phyloP scores from a whole-genome alignment of 176 grass and related monocot genomes.

The Microstegium vimineum region DNA sequence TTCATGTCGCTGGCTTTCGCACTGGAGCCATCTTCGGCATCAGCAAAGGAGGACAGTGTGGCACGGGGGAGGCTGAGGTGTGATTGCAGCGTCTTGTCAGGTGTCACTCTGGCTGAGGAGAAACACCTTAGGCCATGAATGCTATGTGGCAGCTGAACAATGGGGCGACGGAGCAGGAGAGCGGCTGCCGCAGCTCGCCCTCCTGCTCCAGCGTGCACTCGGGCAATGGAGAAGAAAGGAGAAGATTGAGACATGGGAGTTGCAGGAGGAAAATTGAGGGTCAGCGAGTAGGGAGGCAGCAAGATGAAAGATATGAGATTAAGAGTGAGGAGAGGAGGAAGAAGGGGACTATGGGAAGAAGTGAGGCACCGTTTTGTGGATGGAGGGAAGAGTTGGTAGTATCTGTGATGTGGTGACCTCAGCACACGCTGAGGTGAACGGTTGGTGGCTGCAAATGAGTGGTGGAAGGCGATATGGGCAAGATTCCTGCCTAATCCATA shows the following conservation, averaged over 20 bases:
- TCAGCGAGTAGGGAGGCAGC: not conserved
- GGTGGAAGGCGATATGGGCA: constrained; percentile 36
- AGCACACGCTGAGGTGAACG: constrained; percentile 32
- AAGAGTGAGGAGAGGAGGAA: constrained; percentile 40
- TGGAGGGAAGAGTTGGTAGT: constrained; percentile 22
- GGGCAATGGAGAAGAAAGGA: constrained; percentile 55
- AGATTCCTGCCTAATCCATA: constrained; percentile 86
- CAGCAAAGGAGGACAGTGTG: constrained; percentile 63
- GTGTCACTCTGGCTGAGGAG: constrained; percentile 7
- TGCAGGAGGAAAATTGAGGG: not conserved
- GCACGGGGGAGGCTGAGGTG: constrained; percentile 32
- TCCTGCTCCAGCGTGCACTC: constrained; percentile 44
- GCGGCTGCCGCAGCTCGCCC: constrained; percentile 35
- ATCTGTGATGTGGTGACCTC: constrained; percentile 23
- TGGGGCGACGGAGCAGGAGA: constrained; percentile 44
- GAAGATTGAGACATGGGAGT: constrained; percentile 69
- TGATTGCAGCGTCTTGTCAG: constrained; percentile 7
- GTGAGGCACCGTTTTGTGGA: constrained; percentile 34
- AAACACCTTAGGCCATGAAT: constrained; percentile 4
- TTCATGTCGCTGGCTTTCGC: constrained; percentile 16
- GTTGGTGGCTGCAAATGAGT: constrained; percentile 60
- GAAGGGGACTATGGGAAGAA: constrained; percentile 32
- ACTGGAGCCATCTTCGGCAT: constrained; percentile 42
- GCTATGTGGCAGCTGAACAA: constrained; percentile 28
- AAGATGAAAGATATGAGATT: constrained; percentile 17